These are phyloP conservation scores for Lactarius sp. DNA, from an alignment of 768 basidiomycete genomes.

Conservation along the genomic window DNA sequence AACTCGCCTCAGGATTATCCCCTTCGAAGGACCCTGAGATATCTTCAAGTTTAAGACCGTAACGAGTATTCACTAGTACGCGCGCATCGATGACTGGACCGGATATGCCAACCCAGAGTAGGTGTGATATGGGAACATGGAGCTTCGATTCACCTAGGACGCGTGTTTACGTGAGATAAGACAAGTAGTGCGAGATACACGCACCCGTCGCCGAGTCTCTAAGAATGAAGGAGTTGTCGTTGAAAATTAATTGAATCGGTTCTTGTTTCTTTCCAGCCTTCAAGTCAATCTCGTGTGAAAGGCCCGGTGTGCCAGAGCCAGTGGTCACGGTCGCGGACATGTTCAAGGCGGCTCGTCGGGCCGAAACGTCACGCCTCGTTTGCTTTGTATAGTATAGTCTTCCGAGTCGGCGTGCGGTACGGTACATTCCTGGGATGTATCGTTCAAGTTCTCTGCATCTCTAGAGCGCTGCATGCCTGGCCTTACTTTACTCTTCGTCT, in stretches of 20 bases:
- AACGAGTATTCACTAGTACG: slow-evolving; percentile 44
- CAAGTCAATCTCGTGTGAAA: neutral
- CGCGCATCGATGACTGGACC: slow-evolving; percentile 43
- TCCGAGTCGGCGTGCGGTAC: no score
- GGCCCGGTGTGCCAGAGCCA: neutral
- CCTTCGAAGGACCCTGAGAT: slow-evolving; percentile 40
- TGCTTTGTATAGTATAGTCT: no score
- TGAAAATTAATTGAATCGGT: neutral
- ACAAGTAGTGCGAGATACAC: neutral
- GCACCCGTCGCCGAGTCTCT: slow-evolving; percentile 26
- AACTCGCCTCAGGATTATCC: slow-evolving; percentile 28
- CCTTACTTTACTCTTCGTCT: neutral
- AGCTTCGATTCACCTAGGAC: slow-evolving; percentile 14
- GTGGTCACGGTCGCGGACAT: neutral
- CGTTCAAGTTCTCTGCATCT: no score
- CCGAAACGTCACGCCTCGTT: neutral
- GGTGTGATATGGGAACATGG: slow-evolving; percentile 42
- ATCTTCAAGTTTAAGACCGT: slow-evolving; percentile 37
- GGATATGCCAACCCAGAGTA: slow-evolving; percentile 48
- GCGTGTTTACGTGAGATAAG: neutral
- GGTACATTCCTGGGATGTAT: no score
- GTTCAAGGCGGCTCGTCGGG: neutral
- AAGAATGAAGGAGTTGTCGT: slow-evolving; percentile 19
- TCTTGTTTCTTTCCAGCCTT: neutral
- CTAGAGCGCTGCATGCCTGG: neutral